Evolutionary conservation across 2,329 filamentous ascomycete genomes (phyloP).

Genomic region (Ophiognomonia clavigignenti-juglandacearum): DNA sequence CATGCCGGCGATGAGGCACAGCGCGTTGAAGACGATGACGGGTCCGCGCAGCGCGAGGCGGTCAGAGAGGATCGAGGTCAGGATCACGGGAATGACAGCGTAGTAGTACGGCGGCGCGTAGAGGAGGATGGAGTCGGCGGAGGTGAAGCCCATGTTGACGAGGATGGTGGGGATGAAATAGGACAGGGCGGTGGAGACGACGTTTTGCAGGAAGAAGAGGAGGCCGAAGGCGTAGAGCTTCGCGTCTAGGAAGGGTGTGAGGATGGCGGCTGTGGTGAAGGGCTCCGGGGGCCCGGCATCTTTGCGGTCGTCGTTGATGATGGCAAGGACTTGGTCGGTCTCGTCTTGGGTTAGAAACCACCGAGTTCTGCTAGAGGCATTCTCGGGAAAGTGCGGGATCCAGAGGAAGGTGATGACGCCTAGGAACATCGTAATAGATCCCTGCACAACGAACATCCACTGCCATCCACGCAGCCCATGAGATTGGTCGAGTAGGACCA

Average conservation of each 20-base stretch:
- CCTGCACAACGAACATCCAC: conserved; percentile 67
- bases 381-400: conserved; percentile 67
- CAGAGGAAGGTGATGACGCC: conserved; percentile 62
- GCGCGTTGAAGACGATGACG: conserved; percentile 59
- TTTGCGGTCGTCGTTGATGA: conserved; percentile 57
- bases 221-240: conserved; percentile 62
- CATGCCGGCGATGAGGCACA: conserved; percentile 59
- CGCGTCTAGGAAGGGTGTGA: conserved; percentile 50
- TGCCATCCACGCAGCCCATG: conserved; percentile 58
- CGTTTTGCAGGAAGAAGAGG: conserved; percentile 63
- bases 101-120: conserved; percentile 66
- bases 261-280: conserved; percentile 50
- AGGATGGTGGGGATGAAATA: conserved; percentile 64
- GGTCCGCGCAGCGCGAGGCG: conserved; percentile 55
- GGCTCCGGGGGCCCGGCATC: conserved; percentile 49
- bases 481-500: conserved; percentile 58
- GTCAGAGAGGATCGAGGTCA: conserved; percentile 61
- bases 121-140: conserved; percentile 52
- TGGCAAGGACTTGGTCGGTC: conserved; percentile 47
- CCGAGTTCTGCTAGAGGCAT: conserved; percentile 49
- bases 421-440: conserved; percentile 53
- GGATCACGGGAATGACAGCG: conserved; percentile 56
- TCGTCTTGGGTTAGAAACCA: conserved; percentile 54
- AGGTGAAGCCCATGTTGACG: conserved; percentile 48
- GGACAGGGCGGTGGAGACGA: conserved; percentile 59